Evolutionary conservation across 768 basidiomycete genomes (phyloP).

Genomic region (Lepiota venenata): DNA sequence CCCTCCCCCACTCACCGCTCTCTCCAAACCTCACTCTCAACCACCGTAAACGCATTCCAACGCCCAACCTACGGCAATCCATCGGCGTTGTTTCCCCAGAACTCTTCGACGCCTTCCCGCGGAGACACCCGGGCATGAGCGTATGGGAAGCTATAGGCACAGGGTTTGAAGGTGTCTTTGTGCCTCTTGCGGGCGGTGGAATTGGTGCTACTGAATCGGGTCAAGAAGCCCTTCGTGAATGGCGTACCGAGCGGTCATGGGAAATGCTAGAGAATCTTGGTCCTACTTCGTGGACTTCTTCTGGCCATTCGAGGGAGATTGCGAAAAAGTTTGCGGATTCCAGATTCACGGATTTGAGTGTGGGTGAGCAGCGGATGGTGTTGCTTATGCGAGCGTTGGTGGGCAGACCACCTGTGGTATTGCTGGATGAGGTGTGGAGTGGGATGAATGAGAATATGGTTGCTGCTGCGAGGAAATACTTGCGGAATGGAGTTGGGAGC

Average conservation of each 20-base stretch:
- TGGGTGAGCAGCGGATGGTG: constrained; percentile 77
- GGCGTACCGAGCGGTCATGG: constrained; percentile 36
- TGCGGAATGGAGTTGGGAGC: constrained; percentile 47
- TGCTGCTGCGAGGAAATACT: constrained; percentile 54
- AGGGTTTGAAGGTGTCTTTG: constrained; percentile 86
- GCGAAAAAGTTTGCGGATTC: constrained; percentile 36
- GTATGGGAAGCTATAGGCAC: constrained; percentile 84
- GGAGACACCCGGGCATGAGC: constrained; percentile 53
- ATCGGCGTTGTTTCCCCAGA: constrained; percentile 89
- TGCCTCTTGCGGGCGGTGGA: constrained; percentile 42
- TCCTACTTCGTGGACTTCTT: constrained; percentile 45
- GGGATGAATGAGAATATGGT: constrained; percentile 89
- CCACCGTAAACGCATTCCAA: constrained; percentile 65
- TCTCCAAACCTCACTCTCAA: constrained; percentile 56
- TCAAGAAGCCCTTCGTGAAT: constrained; percentile 23
- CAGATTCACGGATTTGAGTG: constrained; percentile 61
- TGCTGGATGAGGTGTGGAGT: constrained; percentile 91
- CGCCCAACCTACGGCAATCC: constrained; percentile 56
- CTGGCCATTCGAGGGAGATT: background rate
- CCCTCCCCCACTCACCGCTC: constrained; percentile 31
- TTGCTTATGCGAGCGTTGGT: constrained; percentile 87
- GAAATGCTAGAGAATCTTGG: constrained; percentile 66
- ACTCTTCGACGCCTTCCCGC: constrained; percentile 86
- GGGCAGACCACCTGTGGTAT: constrained; percentile 63
- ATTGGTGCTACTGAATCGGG: constrained; percentile 35